phyloP scores from a whole-genome alignment of 2,329 filamentous ascomycete species.

The Colletotrichum somersetense region DNA sequence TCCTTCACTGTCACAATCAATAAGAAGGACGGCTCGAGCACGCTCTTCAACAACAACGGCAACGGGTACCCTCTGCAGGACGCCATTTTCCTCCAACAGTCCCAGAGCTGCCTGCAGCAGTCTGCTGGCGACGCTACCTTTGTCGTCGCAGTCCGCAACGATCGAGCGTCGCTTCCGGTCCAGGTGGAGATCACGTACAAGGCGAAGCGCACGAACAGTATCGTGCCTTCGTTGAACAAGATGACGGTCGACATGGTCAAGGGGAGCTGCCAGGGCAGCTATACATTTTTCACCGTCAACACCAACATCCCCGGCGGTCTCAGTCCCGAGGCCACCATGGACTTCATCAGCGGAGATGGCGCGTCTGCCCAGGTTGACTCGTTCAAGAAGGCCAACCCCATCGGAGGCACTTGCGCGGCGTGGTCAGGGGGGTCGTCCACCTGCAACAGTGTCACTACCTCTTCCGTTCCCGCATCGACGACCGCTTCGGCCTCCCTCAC shows the following conservation, averaged over 20 bases:
- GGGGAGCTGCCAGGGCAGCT: constrained; percentile 60
- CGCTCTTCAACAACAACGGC: constrained; percentile 69
- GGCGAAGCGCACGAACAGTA: constrained; percentile 53
- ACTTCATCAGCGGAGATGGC: constrained; percentile 57
- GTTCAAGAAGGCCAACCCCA: constrained; percentile 61
- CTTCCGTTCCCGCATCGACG: constrained; percentile 39
- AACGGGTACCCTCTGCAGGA: constrained; percentile 67
- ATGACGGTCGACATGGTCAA: constrained; percentile 55
- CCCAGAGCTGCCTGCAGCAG: constrained; percentile 68
- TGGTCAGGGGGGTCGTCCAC: constrained; percentile 53
- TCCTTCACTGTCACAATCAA: constrained; percentile 69
- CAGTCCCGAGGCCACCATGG: constrained; percentile 60
- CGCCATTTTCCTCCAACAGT: constrained; percentile 65
- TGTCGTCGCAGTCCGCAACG: constrained; percentile 63
- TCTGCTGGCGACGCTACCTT: constrained; percentile 58
- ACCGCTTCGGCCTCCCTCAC: constrained; percentile 44
- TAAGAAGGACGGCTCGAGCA: constrained; percentile 59
- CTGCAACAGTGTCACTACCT: constrained; percentile 44
- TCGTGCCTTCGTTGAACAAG: constrained; percentile 56
- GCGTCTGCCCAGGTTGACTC: constrained; percentile 55
- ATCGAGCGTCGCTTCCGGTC: constrained; percentile 57
- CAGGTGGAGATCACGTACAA: constrained; percentile 60
- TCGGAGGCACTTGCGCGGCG: constrained; percentile 59
- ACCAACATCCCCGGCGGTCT: constrained; percentile 59
- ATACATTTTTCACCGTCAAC: constrained; percentile 61